phyloP scores from a whole-genome alignment of 345 rosid species.

The Lepidium aucheri region DNA sequence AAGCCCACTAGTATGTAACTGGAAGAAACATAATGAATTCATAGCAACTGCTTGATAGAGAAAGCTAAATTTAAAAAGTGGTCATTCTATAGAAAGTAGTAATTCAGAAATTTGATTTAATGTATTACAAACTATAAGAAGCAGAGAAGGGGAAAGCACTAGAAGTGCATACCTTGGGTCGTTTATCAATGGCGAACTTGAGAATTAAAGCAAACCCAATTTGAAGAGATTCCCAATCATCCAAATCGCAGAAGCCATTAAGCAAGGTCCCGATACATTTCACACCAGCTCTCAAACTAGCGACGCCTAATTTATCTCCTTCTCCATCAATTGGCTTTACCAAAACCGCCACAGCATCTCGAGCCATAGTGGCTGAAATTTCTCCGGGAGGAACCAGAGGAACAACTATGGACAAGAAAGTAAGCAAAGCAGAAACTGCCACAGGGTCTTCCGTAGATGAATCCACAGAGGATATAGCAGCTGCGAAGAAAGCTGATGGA shows the following conservation, averaged over 20 bases:
- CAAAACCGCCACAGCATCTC: conserved; percentile 58
- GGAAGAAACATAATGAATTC: background rate
- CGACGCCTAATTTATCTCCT: conserved; percentile 40
- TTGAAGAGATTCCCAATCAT: conserved; percentile 58
- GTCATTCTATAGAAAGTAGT: background rate
- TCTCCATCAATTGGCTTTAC: conserved; percentile 37
- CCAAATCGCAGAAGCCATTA: conserved; percentile 48
- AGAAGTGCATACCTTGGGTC: conserved; percentile 58
- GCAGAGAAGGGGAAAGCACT: background rate
- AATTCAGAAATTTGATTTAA: background rate
- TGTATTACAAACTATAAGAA: background rate
- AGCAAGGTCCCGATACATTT: conserved; percentile 74
- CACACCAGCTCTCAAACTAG: conserved; percentile 59
- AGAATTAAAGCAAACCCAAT: conserved; percentile 54
- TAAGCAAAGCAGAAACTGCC: conserved; percentile 55
- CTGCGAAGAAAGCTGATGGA: conserved; percentile 65
- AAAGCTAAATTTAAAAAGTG: background rate
- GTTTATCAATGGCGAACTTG: conserved; percentile 60
- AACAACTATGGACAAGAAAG: conserved; percentile 55
- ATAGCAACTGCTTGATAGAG: background rate
- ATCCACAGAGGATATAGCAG: conserved; percentile 49
- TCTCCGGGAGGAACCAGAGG: conserved; percentile 45
- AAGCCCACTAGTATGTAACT: background rate
- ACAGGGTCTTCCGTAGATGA: conserved; percentile 38
- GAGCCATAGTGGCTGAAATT: conserved; percentile 44